Evolutionary conservation across 345 rosid genomes (phyloP), one percentile per base, ranked within the genome.

Genomic region (rapeseed (Brassica napus)): DNA sequence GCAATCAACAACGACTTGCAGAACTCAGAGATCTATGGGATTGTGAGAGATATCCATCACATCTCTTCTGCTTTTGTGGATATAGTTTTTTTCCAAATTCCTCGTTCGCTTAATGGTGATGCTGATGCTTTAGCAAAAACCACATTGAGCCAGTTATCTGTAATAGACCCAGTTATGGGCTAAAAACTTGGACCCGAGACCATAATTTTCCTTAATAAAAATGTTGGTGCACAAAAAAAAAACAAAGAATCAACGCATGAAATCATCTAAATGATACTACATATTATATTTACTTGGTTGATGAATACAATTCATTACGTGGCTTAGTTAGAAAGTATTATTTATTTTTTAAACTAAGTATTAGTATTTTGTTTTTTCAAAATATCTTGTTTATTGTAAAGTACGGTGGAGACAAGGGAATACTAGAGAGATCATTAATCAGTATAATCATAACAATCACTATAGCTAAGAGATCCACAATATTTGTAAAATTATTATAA

Each of bases 401-500:
- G 71, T 74, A 74, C 75, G 69, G 69, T 69, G 30, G 79, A 74
- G 79, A 68, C 79, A 74, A 79, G n/a, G 3, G 55, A 52, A 52
- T 52, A 6, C 2, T 15, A 15, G 8, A 26, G 28, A 52, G 23
- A 52, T 52, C 15, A 16, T 52, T 15, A 52, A 52, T 52, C 58
- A 15, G 23, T 52, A 52, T 16, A 52, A 52, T 52, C 55, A 47
- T 47, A 6, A 16, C 58, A 15, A 52, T 52, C 58, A 52, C 21
- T 15, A 49, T 49, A 52, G 16, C 3, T 52, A 52, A 52, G 58
- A 52, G 57, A 49, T 15, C 16, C 58, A 52, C 16, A 5, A 52
- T 52, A 15, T 15, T 52, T 4, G 15, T 49, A n/a, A 49, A 12
- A 44, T 44, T 3, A 44, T 3, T 8, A 39, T 10, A 44, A 44